Percentiles rank a stretch among this genome's conserved stretches.
Conservation (phyloP, 768 basidiomycete genomes). For the Lactarius pseudohatsudake region DNA sequence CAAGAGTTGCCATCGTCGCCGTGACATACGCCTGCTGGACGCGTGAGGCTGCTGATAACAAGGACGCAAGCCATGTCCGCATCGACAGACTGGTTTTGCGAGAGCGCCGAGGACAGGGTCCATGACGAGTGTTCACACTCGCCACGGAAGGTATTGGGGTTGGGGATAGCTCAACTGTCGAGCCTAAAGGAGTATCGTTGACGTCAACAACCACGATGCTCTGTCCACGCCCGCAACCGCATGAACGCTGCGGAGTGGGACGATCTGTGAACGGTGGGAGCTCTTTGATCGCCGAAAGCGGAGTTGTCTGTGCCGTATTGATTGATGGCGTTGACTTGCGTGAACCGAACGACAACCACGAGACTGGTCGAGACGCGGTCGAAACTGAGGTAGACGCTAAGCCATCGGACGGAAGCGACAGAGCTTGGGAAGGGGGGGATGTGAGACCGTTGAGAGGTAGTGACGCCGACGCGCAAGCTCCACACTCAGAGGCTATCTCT, state of each 20-base stretch:
- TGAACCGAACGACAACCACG: conserved; percentile 28
- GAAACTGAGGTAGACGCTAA: conserved; percentile 11
- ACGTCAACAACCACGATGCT: conserved; percentile 26
- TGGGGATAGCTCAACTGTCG: neutral
- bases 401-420: conserved; percentile 2
- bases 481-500: conserved; percentile 18
- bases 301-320: conserved; percentile 11
- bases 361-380: conserved; percentile 20
- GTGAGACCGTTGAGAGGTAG: conserved; percentile 13
- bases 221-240: conserved; percentile 24
- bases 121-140: conserved; percentile 10
- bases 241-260: conserved; percentile 19
- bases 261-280: neutral
- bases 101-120: conserved; percentile 2
- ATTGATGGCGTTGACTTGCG: conserved; percentile 22
- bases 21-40: conserved; percentile 59
- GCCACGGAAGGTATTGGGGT: neutral
- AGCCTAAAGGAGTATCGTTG: conserved; percentile 25
- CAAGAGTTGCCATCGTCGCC: conserved; percentile 51
- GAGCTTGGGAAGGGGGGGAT: conserved; percentile 1
- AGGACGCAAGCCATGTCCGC: conserved; percentile 18
- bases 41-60: conserved; percentile 36
- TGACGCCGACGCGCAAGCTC: conserved; percentile 21
- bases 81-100: conserved; percentile 4
- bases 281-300: neutral